A percentile compares a stretch with the other conserved stretches of the same genome.
Evolutionary conservation across 495 filamentous ascomycete species (phyloP).

Genomic region (Lineolata rhizophorae): DNA sequence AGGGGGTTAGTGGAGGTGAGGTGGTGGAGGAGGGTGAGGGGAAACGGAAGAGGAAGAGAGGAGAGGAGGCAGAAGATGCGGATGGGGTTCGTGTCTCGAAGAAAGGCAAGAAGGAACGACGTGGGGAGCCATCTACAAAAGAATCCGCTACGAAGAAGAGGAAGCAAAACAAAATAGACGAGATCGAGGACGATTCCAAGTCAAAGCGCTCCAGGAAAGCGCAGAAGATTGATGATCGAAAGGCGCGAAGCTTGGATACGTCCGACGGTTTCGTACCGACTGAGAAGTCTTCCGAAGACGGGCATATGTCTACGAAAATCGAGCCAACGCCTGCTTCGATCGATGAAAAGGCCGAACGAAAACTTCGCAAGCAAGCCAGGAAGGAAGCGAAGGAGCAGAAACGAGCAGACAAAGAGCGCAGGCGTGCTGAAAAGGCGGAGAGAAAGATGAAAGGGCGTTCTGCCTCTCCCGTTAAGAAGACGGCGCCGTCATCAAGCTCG

Average conservation of each 20-base stretch:
- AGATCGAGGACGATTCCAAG: conserved; percentile 7
- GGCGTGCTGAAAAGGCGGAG: conserved; percentile 9
- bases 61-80: neutral
- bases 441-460: neutral
- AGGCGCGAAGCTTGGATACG: too few species aligned
- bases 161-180: conserved; percentile 17
- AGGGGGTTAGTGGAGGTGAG: conserved; percentile 11
- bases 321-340: neutral
- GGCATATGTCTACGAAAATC: neutral
- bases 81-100: neutral
- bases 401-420: conserved; percentile 18
- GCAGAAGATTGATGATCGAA: conserved; percentile 8
- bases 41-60: conserved; percentile 1
- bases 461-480: conserved; percentile 1
- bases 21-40: neutral
- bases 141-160: conserved; percentile 16
- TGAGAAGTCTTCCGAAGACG: neutral
- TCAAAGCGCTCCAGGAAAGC: conserved; percentile 3
- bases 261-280: too few species aligned
- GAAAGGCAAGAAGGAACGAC: neutral
- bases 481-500: conserved; percentile 9
- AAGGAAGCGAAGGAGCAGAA: conserved; percentile 15
- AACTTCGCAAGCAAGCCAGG: conserved; percentile 1
- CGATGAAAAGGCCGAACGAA: neutral
- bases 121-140: conserved; percentile 2